Conservation (phyloP, 306 rosid genomes). For the Medicago truncatula region MtrunA17r5.0-ANR NC_053048.1:44969501-44970000, state of each 20-base stretch:
- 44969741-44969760: conserved; percentile 94
- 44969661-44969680: conserved; percentile 72
- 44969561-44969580: not conserved
- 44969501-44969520: not conserved
- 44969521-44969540: not conserved
- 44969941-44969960: conserved; percentile 55
- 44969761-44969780: conserved; percentile 82
- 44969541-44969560: not conserved
- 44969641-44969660: not conserved
- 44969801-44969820: conserved; percentile 8
- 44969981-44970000: conserved; percentile 83
- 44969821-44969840: conserved; percentile 94
- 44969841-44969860: conserved; percentile 87
- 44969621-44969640: not conserved
- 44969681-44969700: conserved; percentile 46
- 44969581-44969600: not conserved
- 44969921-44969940: conserved; percentile 64
- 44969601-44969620: not conserved
- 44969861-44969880: conserved; percentile 56
- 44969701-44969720: conserved; percentile 94
- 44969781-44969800: not conserved
- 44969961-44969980: conserved; percentile 72
- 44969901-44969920: conserved; percentile 99
- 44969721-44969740: conserved; percentile 90
- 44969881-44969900: conserved; percentile 74